phyloP scores from a whole-genome alignment of 1,139 yeast genomes.

The Taphrina communis region DNA sequence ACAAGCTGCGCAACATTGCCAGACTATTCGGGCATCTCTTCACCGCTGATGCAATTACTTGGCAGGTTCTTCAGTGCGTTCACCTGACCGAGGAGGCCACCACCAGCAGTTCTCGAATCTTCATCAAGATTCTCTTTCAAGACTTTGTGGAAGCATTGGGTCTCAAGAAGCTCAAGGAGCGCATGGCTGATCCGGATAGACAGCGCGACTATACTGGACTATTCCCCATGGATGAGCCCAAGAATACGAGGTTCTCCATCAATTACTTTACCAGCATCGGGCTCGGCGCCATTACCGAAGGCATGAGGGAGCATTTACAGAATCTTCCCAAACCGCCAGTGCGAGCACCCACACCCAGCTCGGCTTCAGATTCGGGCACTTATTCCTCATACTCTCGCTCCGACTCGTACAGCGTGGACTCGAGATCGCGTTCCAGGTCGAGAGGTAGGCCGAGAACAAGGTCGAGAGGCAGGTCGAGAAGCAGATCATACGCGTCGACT shows the following conservation, averaged over 20 bases:
- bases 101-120: constrained; percentile 78
- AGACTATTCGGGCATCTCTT: constrained; percentile 85
- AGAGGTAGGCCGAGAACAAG: neutral
- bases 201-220: constrained; percentile 47
- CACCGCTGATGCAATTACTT: constrained; percentile 70
- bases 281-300: constrained; percentile 79
- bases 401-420: constrained; percentile 10
- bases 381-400: constrained; percentile 10
- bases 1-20: constrained; percentile 78
- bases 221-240: constrained; percentile 56
- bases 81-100: constrained; percentile 73
- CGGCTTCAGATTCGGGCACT: constrained; percentile 19
- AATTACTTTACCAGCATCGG: constrained; percentile 94
- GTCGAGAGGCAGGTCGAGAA: constrained; percentile 18
- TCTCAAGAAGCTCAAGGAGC: constrained; percentile 58
- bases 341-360: constrained; percentile 21
- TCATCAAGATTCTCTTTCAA: constrained; percentile 78
- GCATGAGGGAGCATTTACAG: constrained; percentile 68
- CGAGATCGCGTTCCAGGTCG: constrained; percentile 32
- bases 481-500: neutral
- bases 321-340: constrained; percentile 33
- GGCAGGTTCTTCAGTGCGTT: constrained; percentile 63
- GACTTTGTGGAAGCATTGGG: constrained; percentile 84
- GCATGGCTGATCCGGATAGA: constrained; percentile 58
- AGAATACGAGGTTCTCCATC: constrained; percentile 77